These are phyloP conservation scores for Aaosphaeria pasadenensis DNA, from an alignment of 2,329 filamentous ascomycete species.

Conservation along the genomic window DNA sequence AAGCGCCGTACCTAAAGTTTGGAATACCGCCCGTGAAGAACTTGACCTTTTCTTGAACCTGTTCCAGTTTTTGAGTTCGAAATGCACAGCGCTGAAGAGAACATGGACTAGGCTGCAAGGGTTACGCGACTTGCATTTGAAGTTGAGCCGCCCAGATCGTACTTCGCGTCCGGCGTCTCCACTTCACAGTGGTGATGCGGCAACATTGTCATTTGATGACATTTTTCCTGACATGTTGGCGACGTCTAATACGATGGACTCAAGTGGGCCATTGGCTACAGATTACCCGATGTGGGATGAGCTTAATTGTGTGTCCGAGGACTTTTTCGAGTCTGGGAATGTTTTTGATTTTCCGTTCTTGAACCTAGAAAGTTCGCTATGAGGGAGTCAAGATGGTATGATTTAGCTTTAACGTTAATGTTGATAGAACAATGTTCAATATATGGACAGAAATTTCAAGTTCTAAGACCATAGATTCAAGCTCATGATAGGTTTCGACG, in stretches of 20 bases:
- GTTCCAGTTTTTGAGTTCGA: slow-evolving; percentile 5
- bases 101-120: slow-evolving; percentile 8
- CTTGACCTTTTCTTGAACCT: slow-evolving; percentile 9
- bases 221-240: slow-evolving; percentile 2
- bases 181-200: background rate
- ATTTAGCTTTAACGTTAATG: no score
- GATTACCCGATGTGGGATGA: background rate
- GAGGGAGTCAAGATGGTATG: no score
- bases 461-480: no score
- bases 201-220: slow-evolving; percentile 4
- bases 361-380: background rate
- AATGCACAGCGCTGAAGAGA: slow-evolving; percentile 4
- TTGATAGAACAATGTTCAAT: no score
- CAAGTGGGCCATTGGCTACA: background rate
- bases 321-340: slow-evolving; percentile 2
- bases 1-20: slow-evolving; percentile 2
- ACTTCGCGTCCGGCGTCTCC: background rate
- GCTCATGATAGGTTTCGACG: no score
- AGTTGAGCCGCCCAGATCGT: slow-evolving; percentile 3
- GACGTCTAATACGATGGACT: background rate
- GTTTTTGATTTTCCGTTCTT: slow-evolving; percentile 5
- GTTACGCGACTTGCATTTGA: slow-evolving; percentile 6
- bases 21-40: slow-evolving; percentile 3
- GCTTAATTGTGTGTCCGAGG: background rate
- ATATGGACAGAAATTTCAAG: no score